Evolutionary conservation across 257 asterid genomes (phyloP).

Genomic region (Capsicum rhomboideum): DNA sequence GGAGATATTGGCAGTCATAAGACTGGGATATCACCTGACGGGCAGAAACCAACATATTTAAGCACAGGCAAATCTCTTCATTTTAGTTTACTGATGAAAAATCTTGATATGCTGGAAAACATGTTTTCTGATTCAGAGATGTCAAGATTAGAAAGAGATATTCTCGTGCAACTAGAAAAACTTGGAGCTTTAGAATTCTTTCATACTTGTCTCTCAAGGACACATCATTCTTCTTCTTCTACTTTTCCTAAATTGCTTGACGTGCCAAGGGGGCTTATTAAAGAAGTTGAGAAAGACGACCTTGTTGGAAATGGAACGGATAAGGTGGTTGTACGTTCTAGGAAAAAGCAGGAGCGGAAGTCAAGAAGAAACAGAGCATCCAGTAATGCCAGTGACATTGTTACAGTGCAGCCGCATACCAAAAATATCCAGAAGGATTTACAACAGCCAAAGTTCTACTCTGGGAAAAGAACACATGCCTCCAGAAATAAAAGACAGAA

Average conservation of each 20-base stretch:
- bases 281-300: slow-evolving; percentile 20
- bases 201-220: slow-evolving; percentile 43
- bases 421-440: slow-evolving; percentile 4
- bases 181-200: slow-evolving; percentile 75
- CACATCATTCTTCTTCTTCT: slow-evolving; percentile 30
- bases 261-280: slow-evolving; percentile 23
- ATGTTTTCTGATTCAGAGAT: slow-evolving; percentile 48
- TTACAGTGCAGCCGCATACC: slow-evolving; percentile 8
- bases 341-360: slow-evolving; percentile 47
- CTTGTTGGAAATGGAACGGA: slow-evolving; percentile 9
- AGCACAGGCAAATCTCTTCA: slow-evolving; percentile 33
- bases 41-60: slow-evolving; percentile 17
- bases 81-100: slow-evolving; percentile 58
- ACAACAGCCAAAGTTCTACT: slow-evolving; percentile 10
- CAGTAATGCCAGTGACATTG: slow-evolving; percentile 13
- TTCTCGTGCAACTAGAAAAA: slow-evolving; percentile 57
- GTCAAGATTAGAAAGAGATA: slow-evolving; percentile 55
- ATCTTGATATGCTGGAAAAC: slow-evolving; percentile 52
- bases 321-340: slow-evolving; percentile 43
- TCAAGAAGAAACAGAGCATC: slow-evolving; percentile 36
- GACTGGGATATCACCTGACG: slow-evolving; percentile 2
- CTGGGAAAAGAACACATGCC: slow-evolving; percentile 16
- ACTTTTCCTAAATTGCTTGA: slow-evolving; percentile 14
- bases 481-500: slow-evolving; percentile 41
- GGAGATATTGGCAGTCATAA: slow-evolving; percentile 15